Evolutionary conservation across 2,329 filamentous ascomycete genomes (phyloP).

Genomic region (Neobulgaria alba): DNA sequence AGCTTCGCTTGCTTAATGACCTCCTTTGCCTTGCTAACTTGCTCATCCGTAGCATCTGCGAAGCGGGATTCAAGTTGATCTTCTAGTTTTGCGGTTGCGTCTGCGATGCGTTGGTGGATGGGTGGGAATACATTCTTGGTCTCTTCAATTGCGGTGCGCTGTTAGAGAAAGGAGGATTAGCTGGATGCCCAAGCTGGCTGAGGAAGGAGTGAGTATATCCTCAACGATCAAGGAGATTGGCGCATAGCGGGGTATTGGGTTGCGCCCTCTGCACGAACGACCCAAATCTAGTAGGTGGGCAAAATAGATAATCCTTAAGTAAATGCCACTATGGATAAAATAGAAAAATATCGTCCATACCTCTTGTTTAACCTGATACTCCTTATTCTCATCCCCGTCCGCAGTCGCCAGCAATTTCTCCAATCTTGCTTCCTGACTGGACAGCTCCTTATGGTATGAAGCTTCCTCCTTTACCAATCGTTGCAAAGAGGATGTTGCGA

Average conservation of each 20-base stretch:
- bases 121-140: constrained; percentile 75
- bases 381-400: constrained; percentile 53
- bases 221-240: background rate
- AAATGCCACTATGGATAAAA: background rate
- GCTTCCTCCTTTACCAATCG: constrained; percentile 87
- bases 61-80: constrained; percentile 69
- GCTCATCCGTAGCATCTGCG: too few relatives aligned
- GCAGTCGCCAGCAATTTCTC: constrained; percentile 43
- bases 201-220: background rate
- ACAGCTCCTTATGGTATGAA: constrained; percentile 81
- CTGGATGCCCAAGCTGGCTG: background rate
- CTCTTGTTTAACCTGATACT: constrained; percentile 79
- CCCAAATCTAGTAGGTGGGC: too few relatives aligned
- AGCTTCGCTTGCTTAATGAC: constrained; percentile 37
- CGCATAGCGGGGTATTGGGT: constrained; percentile 4
- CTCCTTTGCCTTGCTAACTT: constrained; percentile 46
- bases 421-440: constrained; percentile 64
- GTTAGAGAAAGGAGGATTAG: too few relatives aligned
- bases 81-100: constrained; percentile 66
- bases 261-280: too few relatives aligned
- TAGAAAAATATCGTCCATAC: constrained; percentile 46
- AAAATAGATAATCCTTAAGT: too few relatives aligned
- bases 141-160: constrained; percentile 60
- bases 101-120: constrained; percentile 60
- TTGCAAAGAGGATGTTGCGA: constrained; percentile 69